Evolutionary conservation across 257 asterid species (phyloP), one percentile per base, ranked within the genome.

Genomic region (Primulina eburnea): DNA sequence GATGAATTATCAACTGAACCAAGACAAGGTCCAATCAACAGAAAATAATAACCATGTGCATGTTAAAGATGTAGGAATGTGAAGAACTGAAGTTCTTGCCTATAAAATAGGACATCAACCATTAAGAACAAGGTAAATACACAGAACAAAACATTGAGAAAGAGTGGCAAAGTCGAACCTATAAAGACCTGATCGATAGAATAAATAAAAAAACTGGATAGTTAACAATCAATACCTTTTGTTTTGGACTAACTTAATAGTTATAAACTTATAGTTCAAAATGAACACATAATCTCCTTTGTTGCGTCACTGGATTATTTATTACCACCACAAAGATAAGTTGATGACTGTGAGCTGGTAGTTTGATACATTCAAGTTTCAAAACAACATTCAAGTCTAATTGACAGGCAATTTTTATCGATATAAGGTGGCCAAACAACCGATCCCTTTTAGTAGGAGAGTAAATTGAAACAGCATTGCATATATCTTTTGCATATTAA

Each of bases 1-100:
- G 37, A 37, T 8, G 63, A 65, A 7, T 8, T 28, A 16, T 32
- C 62, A 62, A 24, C 29, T 37, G 50, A 55, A 20, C 55, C 34
- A 65, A 28, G 69, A 40, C 5, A 18, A 29, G 21, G 56, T 35
- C 64, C 65, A 72, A 78, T 57, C 59, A 14, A 57, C 21, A 60
- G 60, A 68, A 61, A 69, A 29, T 68, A 20, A 33, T 37, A 65
- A 59, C 24, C 62, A 32, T 60, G 4, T 47, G 55, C 55, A 47
- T 47, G 18, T 47, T 47, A 47, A 47, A 14, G 55, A 47, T 4
- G 18, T 47, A 0, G 4, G 18, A 0, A 47, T 12, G 55, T 4
- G 7, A 47, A 14, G 18, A 47, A 1, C 7, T 47, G 52, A 40
- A 40, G 52, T 11, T 40, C 52, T 40, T 14, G 55, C 3, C 18